phyloP scores from a whole-genome alignment of 108 stramenopile species.

The Discostella pseudostelligera region DNA sequence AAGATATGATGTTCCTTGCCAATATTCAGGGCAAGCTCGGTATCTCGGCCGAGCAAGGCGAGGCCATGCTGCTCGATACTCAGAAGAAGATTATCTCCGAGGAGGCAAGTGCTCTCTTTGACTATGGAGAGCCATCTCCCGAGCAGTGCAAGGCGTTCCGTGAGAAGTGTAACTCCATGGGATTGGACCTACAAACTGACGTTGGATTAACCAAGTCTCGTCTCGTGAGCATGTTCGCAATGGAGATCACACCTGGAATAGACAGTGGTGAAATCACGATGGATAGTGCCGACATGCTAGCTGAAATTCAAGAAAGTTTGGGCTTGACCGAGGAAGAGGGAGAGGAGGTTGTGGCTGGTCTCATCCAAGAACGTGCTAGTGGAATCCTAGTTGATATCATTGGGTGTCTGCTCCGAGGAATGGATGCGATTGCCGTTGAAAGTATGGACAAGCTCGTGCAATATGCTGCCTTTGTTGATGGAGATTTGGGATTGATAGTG shows the following conservation, averaged over 20 bases:
- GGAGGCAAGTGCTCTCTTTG: constrained; percentile 65
- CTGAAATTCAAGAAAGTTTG: constrained; percentile 85
- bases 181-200: constrained; percentile 72
- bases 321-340: constrained; percentile 71
- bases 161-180: constrained; percentile 87
- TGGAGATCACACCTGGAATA: constrained; percentile 73
- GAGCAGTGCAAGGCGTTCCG: constrained; percentile 79
- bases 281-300: constrained; percentile 62
- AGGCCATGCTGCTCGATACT: constrained; percentile 65
- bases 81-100: constrained; percentile 87
- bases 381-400: constrained; percentile 49
- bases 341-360: constrained; percentile 63
- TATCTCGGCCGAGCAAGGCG: constrained; percentile 71
- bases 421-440: constrained; percentile 67
- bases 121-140: constrained; percentile 41
- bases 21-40: constrained; percentile 85
- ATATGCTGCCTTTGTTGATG: constrained; percentile 78
- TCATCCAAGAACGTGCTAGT: constrained; percentile 56
- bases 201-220: constrained; percentile 70
- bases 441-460: constrained; percentile 64
- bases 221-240: constrained; percentile 69
- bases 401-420: constrained; percentile 69
- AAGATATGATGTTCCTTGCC: constrained; percentile 93
- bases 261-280: constrained; percentile 77
- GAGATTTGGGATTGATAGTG: constrained; percentile 64